Evolutionary conservation across 169 alveolate genomes (phyloP), one percentile per base, ranked within the genome.

Genomic region (Plasmodium gaboni): DNA sequence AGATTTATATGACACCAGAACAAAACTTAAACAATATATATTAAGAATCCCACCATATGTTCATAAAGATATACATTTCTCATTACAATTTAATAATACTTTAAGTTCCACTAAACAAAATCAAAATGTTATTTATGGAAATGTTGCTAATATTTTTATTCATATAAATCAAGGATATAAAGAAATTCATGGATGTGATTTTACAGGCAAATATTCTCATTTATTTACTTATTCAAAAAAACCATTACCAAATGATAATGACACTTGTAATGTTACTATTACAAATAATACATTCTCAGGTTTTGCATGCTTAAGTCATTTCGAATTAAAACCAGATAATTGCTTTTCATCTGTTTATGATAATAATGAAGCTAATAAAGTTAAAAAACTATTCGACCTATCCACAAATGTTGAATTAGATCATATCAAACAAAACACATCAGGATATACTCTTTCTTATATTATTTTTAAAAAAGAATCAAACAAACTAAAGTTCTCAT

Each of bases 21-120:
- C 89, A 12, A 78, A 65, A 6, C 46, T 51, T 1, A 44, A 15
- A 1, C 78, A 78, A 24, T 63, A 83, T 22, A 83, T 73, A 2
- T 83, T 83, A 51, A 60, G 91, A 17, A 38, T 83, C 0, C 91
- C 91, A 19, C 91, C 91, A 17, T 83, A 38, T 28, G 85, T 83
- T 17, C 65, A 48, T 17, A 83, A 67, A 15, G n/a, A 24, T 8
- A 63, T 83, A 1, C n/a, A 83, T 6, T 83, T 83, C 32, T 15
- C 86, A 3, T 0, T 83, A 5, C 85, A 67, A 69, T 83, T 83
- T 44, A 83, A 83, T 15, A 83, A 83, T 10, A 68, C 57, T 0
- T 19, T 55, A 2, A 44, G 73, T 1, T 26, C 50, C 7, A 44
- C 26, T 15, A 38, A 7, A 22, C 53, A 68, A 4, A 59, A 68